Conservation (phyloP, 345 rosid genomes). For the Eucalyptus cloeziana region DNA sequence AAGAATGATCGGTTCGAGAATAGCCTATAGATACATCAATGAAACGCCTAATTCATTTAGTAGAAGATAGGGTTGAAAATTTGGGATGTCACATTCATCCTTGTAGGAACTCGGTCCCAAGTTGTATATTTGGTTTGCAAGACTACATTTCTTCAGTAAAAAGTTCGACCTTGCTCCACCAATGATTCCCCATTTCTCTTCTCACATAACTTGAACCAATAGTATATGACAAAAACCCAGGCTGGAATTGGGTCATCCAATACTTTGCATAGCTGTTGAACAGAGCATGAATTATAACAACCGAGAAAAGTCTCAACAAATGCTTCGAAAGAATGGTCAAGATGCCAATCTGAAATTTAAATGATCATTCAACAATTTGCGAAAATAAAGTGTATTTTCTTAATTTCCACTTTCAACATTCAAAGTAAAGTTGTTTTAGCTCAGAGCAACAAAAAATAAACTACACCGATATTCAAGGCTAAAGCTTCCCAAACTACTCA, state of each 20-base stretch:
- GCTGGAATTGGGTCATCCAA: not conserved
- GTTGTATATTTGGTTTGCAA: not conserved
- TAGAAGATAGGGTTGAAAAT: no score
- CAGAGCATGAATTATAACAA: not conserved
- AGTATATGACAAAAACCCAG: not conserved
- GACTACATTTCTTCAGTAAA: not conserved
- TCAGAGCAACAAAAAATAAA: not conserved
- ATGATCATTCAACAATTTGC: not conserved
- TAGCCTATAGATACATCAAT: no score
- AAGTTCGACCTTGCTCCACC: not conserved
- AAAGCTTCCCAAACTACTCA: not conserved
- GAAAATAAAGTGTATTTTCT: not conserved
- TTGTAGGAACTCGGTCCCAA: not conserved
- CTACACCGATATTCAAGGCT: not conserved
- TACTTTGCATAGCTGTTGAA: not conserved
- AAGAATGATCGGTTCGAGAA: no score
- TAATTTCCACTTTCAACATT: not conserved
- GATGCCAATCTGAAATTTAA: not conserved
- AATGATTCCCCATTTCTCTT: not conserved
- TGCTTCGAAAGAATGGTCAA: not conserved
- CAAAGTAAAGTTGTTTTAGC: not conserved
- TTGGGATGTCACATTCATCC: not conserved
- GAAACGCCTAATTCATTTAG: no score
- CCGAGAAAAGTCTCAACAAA: not conserved
- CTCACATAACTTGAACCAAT: not conserved